Percentiles rank a stretch among this genome's conserved stretches.
Conservation (phyloP, 139 green algal genomes). For the Penium margaritaceum region DNA sequence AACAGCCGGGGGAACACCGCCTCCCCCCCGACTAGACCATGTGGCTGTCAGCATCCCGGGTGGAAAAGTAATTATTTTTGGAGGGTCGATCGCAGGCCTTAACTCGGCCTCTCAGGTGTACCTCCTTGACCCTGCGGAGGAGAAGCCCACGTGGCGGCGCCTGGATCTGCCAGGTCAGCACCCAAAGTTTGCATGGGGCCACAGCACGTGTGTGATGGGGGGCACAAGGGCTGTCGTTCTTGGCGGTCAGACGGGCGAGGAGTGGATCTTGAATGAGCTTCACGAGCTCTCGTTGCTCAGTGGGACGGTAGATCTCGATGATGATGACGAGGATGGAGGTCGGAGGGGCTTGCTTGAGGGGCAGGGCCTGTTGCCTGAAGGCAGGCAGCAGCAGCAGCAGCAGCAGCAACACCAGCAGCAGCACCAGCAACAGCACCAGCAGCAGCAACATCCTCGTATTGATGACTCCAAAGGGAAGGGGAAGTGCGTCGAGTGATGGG, state of each 20-base stretch:
- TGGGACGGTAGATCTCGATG: too few species aligned
- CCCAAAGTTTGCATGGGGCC: slow-evolving; percentile 36
- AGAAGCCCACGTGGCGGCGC: slow-evolving; percentile 26
- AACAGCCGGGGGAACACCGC: too few species aligned
- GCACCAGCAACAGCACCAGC: too few species aligned
- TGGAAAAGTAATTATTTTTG: slow-evolving; percentile 39
- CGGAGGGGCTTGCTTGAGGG: too few species aligned
- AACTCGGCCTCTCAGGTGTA: slow-evolving; percentile 21
- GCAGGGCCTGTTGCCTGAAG: too few species aligned
- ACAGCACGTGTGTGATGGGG: slow-evolving; percentile 40
- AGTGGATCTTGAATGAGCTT: slow-evolving; percentile 43
- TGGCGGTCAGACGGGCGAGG: slow-evolving; percentile 32
- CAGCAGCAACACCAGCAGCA: too few species aligned
- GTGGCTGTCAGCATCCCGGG: slow-evolving; percentile 24
- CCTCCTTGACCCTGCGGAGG: slow-evolving; percentile 25
- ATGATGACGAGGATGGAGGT: too few species aligned
- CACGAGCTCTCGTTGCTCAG: slow-evolving; percentile 33
- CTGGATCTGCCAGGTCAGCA: slow-evolving; percentile 10
- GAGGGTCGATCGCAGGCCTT: slow-evolving; percentile 19
- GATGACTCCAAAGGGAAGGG: too few species aligned
- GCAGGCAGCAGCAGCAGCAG: too few species aligned
- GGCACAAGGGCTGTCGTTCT: slow-evolving; percentile 28
- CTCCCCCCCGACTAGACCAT: slow-evolving; percentile 43
- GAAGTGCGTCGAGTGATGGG: too few species aligned
- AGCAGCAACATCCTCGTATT: too few species aligned